Percentiles rank a stretch among this genome's conserved stretches.
Evolutionary conservation across 2,329 filamentous ascomycete species (phyloP).

Genomic region (Sporothrix schenckii): DNA sequence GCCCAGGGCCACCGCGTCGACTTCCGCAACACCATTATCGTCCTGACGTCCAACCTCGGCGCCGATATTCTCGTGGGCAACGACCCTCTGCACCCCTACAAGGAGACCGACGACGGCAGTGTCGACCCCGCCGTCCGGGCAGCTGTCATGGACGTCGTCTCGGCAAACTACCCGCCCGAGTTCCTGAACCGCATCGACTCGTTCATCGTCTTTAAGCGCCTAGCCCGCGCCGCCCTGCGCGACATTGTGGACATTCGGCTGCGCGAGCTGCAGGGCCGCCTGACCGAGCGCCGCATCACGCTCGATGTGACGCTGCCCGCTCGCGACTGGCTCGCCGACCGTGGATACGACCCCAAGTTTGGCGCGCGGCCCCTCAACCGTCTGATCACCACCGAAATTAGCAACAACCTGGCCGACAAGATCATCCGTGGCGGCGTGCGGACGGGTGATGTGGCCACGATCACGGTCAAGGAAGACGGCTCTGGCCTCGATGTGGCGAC

Average conservation of each 20-base stretch:
- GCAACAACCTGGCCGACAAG: constrained; percentile 84
- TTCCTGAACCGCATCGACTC: constrained; percentile 97
- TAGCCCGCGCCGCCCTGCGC: constrained; percentile 74
- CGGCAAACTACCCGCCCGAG: constrained; percentile 76
- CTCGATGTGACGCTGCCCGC: constrained; percentile 72
- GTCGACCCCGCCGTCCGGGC: constrained; percentile 73
- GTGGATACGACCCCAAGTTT: constrained; percentile 88
- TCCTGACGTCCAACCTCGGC: constrained; percentile 92
- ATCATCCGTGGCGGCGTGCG: constrained; percentile 86
- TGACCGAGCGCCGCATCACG: constrained; percentile 82
- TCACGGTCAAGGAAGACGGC: constrained; percentile 67
- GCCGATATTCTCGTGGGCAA: constrained; percentile 85
- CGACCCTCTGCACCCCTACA: constrained; percentile 66
- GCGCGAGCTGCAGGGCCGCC: constrained; percentile 76
- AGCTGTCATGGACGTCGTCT: constrained; percentile 87
- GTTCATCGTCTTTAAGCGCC: constrained; percentile 92
- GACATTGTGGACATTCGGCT: constrained; percentile 95
- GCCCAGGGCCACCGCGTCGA: constrained; percentile 95
- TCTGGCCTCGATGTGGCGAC: constrained; percentile 57
- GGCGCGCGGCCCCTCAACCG: constrained; percentile 90
- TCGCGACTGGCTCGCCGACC: constrained; percentile 83
- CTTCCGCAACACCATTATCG: constrained; percentile 94
- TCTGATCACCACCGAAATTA: constrained; percentile 85
- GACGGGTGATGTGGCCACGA: constrained; percentile 71
- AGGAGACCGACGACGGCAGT: constrained; percentile 64